Evolutionary conservation across 2,329 filamentous ascomycete species (phyloP).

Genomic region (Pseudofabraea citricarpa): DNA sequence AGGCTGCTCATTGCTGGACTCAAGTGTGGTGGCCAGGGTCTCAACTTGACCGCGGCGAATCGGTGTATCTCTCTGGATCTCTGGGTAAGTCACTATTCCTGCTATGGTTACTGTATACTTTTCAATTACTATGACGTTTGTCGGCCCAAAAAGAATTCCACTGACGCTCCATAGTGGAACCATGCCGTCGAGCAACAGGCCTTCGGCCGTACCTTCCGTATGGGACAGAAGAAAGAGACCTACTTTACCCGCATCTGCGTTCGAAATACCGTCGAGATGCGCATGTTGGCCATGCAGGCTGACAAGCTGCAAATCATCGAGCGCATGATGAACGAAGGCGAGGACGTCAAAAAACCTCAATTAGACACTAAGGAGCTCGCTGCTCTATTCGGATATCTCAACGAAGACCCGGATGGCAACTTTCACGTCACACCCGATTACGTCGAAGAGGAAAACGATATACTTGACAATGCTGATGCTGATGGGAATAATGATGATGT

Average conservation of each 20-base stretch:
- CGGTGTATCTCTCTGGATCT: conserved; percentile 35
- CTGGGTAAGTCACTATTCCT: conserved; percentile 42
- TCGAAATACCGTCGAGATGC: conserved; percentile 51
- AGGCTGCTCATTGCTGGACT: conserved; percentile 51
- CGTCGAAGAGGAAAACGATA: conserved; percentile 11
- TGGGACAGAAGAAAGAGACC: conserved; percentile 58
- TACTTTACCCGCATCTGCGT: conserved; percentile 54
- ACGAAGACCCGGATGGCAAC: conserved; percentile 30
- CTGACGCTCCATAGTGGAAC: conserved; percentile 38
- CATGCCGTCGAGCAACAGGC: conserved; percentile 54
- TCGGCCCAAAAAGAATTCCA: too few relatives aligned
- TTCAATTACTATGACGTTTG: too few relatives aligned
- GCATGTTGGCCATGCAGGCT: conserved; percentile 49
- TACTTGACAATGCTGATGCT: background rate
- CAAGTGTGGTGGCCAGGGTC: conserved; percentile 45
- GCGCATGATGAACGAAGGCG: conserved; percentile 18
- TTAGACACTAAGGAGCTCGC: conserved; percentile 34
- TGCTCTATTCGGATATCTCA: conserved; percentile 38
- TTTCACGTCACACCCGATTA: conserved; percentile 21
- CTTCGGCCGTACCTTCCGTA: conserved; percentile 54
- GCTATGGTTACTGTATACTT: too few relatives aligned
- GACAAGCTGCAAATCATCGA: conserved; percentile 45
- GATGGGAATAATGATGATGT: background rate
- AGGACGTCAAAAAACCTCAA: conserved; percentile 11
- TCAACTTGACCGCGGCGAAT: conserved; percentile 55